Conservation (phyloP, 345 rosid genomes). For the Anacardium occidentale region DNA sequence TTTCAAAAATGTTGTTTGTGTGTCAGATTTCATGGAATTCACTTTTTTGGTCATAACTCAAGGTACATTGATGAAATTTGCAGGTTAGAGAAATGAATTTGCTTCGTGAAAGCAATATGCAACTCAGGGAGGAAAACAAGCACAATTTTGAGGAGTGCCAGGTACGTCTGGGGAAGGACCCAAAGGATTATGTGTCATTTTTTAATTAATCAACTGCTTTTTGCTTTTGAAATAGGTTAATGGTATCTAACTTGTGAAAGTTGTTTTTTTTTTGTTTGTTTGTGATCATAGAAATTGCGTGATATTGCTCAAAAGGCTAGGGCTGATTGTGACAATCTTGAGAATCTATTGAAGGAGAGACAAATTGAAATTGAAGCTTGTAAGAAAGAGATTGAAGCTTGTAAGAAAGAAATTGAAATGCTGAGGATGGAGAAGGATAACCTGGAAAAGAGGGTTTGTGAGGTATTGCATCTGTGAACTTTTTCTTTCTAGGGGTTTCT, state of each 20-base stretch:
- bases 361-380: slow-evolving; percentile 66
- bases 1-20: background rate
- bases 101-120: slow-evolving; percentile 94
- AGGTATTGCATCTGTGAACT: slow-evolving; percentile 45
- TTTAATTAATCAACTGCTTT: background rate
- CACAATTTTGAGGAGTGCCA: slow-evolving; percentile 95
- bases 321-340: slow-evolving; percentile 50
- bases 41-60: background rate
- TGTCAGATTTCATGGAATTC: background rate
- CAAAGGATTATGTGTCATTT: background rate
- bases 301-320: slow-evolving; percentile 64
- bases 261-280: background rate
- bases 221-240: background rate
- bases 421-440: slow-evolving; percentile 55
- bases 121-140: slow-evolving; percentile 95
- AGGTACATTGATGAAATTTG: slow-evolving; percentile 7
- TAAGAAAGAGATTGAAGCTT: slow-evolving; percentile 69
- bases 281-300: slow-evolving; percentile 61
- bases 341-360: slow-evolving; percentile 51
- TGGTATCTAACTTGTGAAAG: background rate
- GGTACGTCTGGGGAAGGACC: slow-evolving; percentile 38
- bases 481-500: slow-evolving; percentile 13
- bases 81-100: slow-evolving; percentile 88
- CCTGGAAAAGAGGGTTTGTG: slow-evolving; percentile 65
- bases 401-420: slow-evolving; percentile 66